phyloP scores from a whole-genome alignment of 768 basidiomycete species.

The Tulasnella sp. region DNA sequence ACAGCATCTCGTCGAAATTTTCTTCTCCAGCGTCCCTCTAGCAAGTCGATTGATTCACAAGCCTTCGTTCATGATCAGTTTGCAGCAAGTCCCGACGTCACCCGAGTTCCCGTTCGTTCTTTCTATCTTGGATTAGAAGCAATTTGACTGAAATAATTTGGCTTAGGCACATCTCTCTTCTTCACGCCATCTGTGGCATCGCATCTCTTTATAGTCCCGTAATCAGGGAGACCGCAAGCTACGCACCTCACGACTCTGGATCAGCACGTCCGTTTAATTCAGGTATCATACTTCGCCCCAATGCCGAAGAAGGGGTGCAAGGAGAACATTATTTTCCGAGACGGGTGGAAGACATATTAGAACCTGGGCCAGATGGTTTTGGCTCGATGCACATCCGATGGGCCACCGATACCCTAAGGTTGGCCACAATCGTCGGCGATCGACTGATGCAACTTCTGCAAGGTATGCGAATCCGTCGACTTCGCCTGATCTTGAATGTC shows the following conservation, averaged over 20 bases:
- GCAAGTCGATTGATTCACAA: constrained; percentile 33
- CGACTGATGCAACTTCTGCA: constrained; percentile 18
- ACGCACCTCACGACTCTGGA: background rate
- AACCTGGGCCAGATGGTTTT: background rate
- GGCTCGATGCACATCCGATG: constrained; percentile 1
- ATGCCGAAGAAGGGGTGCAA: background rate
- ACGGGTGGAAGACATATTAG: background rate
- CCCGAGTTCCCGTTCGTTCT: constrained; percentile 22
- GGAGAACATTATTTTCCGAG: constrained; percentile 5
- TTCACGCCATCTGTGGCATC: constrained; percentile 36
- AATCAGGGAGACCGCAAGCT: background rate
- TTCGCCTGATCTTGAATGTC: background rate
- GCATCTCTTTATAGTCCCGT: constrained; percentile 34
- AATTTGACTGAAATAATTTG: background rate
- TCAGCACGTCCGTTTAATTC: background rate
- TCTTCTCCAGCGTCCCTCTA: constrained; percentile 29
- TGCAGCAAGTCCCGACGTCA: constrained; percentile 24
- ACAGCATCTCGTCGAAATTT: constrained; percentile 33
- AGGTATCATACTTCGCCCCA: constrained; percentile 1
- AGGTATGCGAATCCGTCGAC: background rate
- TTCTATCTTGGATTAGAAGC: too few relatives aligned
- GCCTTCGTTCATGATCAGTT: constrained; percentile 32
- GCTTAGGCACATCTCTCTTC: constrained; percentile 17
- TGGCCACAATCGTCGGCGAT: constrained; percentile 8
- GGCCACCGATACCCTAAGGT: background rate